A percentile compares a stretch with the other conserved stretches of the same genome.
Conservation (phyloP, 1,284 basidiomycete species). For the Cryptococcus floricola region DNA sequence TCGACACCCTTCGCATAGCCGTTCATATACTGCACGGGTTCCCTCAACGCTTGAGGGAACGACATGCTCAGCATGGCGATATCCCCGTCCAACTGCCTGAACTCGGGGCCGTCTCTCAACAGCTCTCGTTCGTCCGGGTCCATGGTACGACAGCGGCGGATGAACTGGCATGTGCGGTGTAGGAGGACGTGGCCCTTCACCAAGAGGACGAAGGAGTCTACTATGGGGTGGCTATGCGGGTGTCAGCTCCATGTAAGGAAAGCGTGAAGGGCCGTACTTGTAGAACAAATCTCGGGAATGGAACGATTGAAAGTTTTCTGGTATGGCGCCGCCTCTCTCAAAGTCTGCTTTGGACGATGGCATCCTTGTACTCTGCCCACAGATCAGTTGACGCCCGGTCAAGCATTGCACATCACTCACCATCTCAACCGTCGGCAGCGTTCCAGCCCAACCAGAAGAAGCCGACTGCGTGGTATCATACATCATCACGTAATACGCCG, state of each 20-base stretch:
- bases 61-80: constrained; percentile 28
- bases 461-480: constrained; percentile 22
- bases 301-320: constrained; percentile 34
- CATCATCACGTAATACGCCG: constrained; percentile 23
- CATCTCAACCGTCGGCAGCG: constrained; percentile 31
- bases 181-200: constrained; percentile 34
- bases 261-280: constrained; percentile 17
- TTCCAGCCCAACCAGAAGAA: constrained; percentile 31
- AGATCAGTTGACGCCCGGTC: background rate
- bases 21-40: constrained; percentile 29
- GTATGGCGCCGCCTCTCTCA: constrained; percentile 20
- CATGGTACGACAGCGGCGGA: constrained; percentile 15
- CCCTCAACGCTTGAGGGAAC: constrained; percentile 31
- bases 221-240: constrained; percentile 32
- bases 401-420: constrained; percentile 19
- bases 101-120: constrained; percentile 19
- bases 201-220: constrained; percentile 34
- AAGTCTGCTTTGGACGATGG: constrained; percentile 28
- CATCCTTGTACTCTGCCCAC: constrained; percentile 18
- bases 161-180: constrained; percentile 28
- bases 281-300: constrained; percentile 31
- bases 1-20: constrained; percentile 31
- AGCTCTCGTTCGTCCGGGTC: constrained; percentile 8
- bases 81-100: constrained; percentile 27
- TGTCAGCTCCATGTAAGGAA: constrained; percentile 1